phyloP scores from a whole-genome alignment of 345 rosid genomes.

The Moricandia arvensis region DNA sequence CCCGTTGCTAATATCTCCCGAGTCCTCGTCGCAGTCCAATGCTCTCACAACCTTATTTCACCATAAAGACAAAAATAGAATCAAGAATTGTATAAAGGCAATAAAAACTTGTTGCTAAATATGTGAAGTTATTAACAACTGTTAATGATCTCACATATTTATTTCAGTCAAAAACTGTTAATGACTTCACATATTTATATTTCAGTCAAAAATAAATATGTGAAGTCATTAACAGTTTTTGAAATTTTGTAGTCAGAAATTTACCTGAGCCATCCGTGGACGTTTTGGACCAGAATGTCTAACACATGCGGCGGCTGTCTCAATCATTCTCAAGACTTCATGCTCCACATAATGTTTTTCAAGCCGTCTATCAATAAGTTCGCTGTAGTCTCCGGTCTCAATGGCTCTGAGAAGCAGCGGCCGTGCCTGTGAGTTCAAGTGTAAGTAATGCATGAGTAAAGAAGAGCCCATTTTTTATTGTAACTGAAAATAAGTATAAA shows the following conservation, averaged over 20 bases:
- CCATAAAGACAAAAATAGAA: background rate
- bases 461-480: slow-evolving; percentile 36
- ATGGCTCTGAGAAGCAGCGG: slow-evolving; percentile 63
- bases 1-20: slow-evolving; percentile 75
- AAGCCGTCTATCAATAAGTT: slow-evolving; percentile 72
- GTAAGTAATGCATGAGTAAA: slow-evolving; percentile 39
- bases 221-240: background rate
- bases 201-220: no score
- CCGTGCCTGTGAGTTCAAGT: slow-evolving; percentile 71
- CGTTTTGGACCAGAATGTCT: slow-evolving; percentile 87
- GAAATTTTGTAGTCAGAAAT: background rate
- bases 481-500: background rate
- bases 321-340: slow-evolving; percentile 76
- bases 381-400: slow-evolving; percentile 68
- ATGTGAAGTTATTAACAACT: background rate
- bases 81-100: slow-evolving; percentile 2
- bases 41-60: slow-evolving; percentile 71
- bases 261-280: slow-evolving; percentile 95
- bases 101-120: no score
- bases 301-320: slow-evolving; percentile 94
- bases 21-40: slow-evolving; percentile 59
- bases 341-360: slow-evolving; percentile 69
- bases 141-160: no score
- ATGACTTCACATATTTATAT: no score
- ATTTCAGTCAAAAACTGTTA: no score